Base-by-base conservation (phyloP, 208 protist species). In the Strigomonas culicis region DNA sequence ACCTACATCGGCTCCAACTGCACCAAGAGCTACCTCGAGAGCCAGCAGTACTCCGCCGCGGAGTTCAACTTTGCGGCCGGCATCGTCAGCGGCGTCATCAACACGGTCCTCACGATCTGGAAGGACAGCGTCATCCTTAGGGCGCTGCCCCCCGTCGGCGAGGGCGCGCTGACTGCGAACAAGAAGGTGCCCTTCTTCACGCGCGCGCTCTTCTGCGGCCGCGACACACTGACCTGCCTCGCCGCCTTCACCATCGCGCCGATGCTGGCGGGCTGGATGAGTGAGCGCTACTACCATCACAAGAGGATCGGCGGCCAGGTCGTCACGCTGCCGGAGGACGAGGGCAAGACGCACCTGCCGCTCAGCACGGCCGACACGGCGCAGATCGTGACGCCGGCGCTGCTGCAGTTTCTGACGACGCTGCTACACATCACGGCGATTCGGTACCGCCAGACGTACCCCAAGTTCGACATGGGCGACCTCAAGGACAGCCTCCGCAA, bases 381-480 rank as follows among this genome's bases (percentile, higher is more conserved):
- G 44, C 88, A 94, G 71, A 75, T 94, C 11, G 15, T 87, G 34
- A 92, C 85, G 1, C 88, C 88, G 15, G 84, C 82, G 15, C 57
- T 82, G 22, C 71, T 94, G 41, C 88, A 94, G 73, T 82, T 90
- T 22, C 36, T 92, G 17, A 94, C 88, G 46, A 94, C 88, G 34
- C 71, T 92, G 6, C 63, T 94, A 58, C 88, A 94, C 72, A 94
- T 94, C 55, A 77, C 79, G 11, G 88, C 88, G 21, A 94, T 94
- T 59, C 88, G 88, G 4, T 94, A 94, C 66, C 74, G 82, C n/a
- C 88, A 94, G 72, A 89, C 84, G 11, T 86, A 94, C 69, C 88
- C 88, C 27, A 79, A 89, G 36, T 94, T 90, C 31, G 72, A 64
- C 43, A 62, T 71, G 72, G 67, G 73, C 43, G 88, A 94, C 52